These are phyloP conservation scores for Garcia nutans DNA, from an alignment of 345 rosid species.

Conservation along the genomic window DNA sequence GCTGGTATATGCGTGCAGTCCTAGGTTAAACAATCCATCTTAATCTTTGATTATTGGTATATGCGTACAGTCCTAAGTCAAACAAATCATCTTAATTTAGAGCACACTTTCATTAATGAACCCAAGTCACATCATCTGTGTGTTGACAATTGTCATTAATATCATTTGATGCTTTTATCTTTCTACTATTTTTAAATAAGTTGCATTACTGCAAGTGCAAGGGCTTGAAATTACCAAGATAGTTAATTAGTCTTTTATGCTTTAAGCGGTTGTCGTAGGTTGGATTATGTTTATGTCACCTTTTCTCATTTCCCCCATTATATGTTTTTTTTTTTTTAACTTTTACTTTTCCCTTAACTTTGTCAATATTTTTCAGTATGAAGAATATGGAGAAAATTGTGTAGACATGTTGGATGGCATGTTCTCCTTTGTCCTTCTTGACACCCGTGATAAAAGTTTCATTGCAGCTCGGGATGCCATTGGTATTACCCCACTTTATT, in stretches of 20 bases:
- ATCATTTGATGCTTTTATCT: neutral
- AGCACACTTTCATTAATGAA: neutral
- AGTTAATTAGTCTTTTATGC: neutral
- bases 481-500: slow-evolving; percentile 75
- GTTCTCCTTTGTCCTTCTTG: slow-evolving; percentile 85
- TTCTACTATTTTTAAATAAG: neutral
- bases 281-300: neutral
- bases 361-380: slow-evolving; percentile 47
- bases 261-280: neutral
- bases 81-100: neutral
- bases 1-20: neutral
- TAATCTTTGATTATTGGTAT: too few species aligned
- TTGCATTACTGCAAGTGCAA: neutral
- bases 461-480: slow-evolving; percentile 79
- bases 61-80: neutral
- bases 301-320: neutral
- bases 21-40: neutral
- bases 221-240: neutral
- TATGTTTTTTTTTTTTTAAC: neutral
- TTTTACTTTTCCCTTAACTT: neutral
- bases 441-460: slow-evolving; percentile 69
- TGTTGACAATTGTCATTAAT: neutral
- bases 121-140: neutral
- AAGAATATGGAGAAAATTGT: slow-evolving; percentile 75
- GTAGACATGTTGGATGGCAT: slow-evolving; percentile 76